Conservation (phyloP, 495 filamentous ascomycete species). For the Lasiosphaeria hispida region DNA sequence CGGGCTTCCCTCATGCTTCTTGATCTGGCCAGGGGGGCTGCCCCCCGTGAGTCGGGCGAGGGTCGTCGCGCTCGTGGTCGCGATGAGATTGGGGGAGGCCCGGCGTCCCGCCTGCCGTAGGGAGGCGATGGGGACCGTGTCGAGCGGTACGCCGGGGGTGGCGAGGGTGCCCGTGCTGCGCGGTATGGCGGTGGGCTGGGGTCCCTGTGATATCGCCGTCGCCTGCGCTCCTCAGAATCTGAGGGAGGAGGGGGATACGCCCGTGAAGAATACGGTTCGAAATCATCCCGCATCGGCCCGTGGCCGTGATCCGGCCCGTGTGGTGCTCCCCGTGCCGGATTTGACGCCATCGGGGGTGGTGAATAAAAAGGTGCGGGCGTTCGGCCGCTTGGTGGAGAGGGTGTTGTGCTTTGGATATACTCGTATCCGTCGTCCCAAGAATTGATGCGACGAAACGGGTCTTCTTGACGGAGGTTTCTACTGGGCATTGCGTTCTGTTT, state of each 20-base stretch:
- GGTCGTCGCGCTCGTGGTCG: constrained; percentile 5
- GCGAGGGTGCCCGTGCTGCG: constrained; percentile 3
- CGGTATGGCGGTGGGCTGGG: not conserved
- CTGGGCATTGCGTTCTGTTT: constrained; percentile 7
- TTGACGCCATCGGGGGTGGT: constrained; percentile 1
- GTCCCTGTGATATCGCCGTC: not conserved
- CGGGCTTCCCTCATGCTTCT: not conserved
- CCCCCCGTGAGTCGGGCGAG: not conserved
- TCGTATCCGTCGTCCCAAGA: constrained; percentile 28
- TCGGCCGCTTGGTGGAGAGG: not conserved
- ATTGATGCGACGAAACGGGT: constrained; percentile 25
- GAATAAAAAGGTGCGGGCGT: constrained; percentile 6
- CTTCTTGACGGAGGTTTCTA: constrained; percentile 9
- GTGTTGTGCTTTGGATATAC: constrained; percentile 12
- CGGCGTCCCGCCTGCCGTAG: not conserved
- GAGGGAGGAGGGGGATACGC: not conserved
- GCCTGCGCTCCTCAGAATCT: not conserved
- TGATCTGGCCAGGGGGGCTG: not conserved
- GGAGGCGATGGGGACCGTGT: constrained; percentile 9
- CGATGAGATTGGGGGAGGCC: not conserved
- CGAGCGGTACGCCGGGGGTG: constrained; percentile 1
- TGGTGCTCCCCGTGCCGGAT: not conserved
- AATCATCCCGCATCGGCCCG: not conserved
- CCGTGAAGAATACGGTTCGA: not conserved
- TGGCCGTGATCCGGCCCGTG: constrained; percentile 5